phyloP scores from a whole-genome alignment of 345 rosid genomes.

The Hirschfeldia incana region DNA sequence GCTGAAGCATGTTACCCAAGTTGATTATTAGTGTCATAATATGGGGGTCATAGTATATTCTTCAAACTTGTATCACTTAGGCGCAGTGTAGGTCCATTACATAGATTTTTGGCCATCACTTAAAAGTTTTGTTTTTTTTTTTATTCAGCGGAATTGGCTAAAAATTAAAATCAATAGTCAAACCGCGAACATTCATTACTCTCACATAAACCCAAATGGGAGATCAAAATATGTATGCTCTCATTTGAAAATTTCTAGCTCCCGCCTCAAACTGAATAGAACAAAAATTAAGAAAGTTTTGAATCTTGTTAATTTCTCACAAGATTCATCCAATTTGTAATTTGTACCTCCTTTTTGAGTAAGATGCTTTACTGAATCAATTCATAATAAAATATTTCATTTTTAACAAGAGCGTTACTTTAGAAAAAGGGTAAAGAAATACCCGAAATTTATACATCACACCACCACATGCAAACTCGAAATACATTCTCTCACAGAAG shows the following conservation, averaged over 20 bases:
- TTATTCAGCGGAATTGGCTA: not conserved
- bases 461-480: constrained; percentile 7
- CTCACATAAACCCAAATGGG: not conserved
- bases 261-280: constrained; percentile 2
- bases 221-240: not conserved
- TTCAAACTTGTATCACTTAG: not conserved
- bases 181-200: not conserved
- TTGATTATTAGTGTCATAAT: not conserved
- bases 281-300: not conserved
- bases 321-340: not conserved
- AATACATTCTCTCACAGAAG: not conserved
- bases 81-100: not conserved
- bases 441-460: constrained; percentile 10
- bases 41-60: not conserved
- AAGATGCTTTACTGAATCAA: not conserved
- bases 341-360: not conserved
- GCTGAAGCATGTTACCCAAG: not conserved
- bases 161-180: not conserved
- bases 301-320: not conserved
- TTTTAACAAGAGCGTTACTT: not conserved
- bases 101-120: not conserved
- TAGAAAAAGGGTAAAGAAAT: not conserved
- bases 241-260: constrained; percentile 15
- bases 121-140: not conserved
- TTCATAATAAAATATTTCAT: not conserved